phyloP scores from a whole-genome alignment of 192 early-diverging fungal species.

The Coemansia aciculifera region DNA sequence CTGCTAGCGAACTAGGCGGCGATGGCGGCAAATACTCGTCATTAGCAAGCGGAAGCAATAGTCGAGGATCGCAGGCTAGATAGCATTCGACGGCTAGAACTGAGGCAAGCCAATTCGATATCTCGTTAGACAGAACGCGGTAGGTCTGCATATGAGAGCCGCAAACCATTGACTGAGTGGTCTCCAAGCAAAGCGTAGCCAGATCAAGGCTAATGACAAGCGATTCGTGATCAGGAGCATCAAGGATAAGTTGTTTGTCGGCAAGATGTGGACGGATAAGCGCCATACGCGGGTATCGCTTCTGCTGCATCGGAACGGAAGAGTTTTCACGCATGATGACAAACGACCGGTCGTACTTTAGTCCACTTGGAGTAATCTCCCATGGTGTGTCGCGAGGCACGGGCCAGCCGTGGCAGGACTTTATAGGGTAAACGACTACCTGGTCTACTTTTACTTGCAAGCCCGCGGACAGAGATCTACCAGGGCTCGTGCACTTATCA shows the following conservation, averaged over 20 bases:
- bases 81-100: conserved; percentile 54
- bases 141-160: conserved; percentile 22
- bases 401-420: conserved; percentile 70
- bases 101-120: conserved; percentile 53
- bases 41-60: conserved; percentile 8
- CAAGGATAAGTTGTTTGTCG: conserved; percentile 48
- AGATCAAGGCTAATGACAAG: conserved; percentile 37
- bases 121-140: conserved; percentile 24
- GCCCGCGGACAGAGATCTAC: neutral
- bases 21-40: neutral
- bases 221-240: conserved; percentile 34
- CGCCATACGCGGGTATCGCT: conserved; percentile 63
- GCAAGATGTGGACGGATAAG: conserved; percentile 60
- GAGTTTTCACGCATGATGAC: conserved; percentile 49
- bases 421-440: conserved; percentile 70
- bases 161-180: conserved; percentile 31
- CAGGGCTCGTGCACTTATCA: neutral
- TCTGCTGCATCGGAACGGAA: conserved; percentile 64
- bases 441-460: conserved; percentile 27
- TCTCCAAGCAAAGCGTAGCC: conserved; percentile 25
- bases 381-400: conserved; percentile 29
- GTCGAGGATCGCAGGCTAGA: conserved; percentile 48
- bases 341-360: conserved; percentile 42
- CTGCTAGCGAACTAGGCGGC: neutral
- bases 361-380: conserved; percentile 40